Evolutionary conservation across 805 yeast genomes (phyloP), one percentile per base, ranked within the genome.

Genomic region (Lachancea fermentati): DNA sequence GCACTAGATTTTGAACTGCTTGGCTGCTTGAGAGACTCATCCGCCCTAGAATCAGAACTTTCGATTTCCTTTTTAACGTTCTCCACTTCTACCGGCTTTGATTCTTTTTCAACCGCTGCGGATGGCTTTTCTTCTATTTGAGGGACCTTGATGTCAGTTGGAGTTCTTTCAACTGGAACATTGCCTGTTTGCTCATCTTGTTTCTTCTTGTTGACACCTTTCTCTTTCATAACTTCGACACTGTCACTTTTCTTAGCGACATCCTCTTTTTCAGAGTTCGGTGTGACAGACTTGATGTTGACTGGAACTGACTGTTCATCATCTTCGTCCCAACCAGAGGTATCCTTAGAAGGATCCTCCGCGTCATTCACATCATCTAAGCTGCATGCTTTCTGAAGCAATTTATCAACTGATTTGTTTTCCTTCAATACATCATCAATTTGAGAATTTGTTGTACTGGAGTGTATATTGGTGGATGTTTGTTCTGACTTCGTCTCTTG

Each of bases 331-430:
- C 65, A 60, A 5, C 51, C 53, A 4, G 62, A 58, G 4, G 54
- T 46, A 13, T 48, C 55, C 33, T 57, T 54, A 0, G 66, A 54
- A 26, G 67, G 66, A 39, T 62, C 62, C 40, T 62, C 66, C 3
- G 63, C 62, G 28, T 53, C 47, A 36, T 62, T 62, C 6, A 48
- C 48, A 1, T 49, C 40, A 41, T 62, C 67, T 12, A 62, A 39
- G 28, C 44, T 42, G 2, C 58, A 44, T 1, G 67, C 56, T 29
- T 57, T 62, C 39, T 55, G 39, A 19, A 62, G 32, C 9, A 62
- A 44, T 15, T 52, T 50, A 30, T 55, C 48, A 7, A 62, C 60
- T n/a, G 60, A 53, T 19, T 37, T 37, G 36, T 58, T 63, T 6
- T 43, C 35, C 31, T 50, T 54, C 30, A 60, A 46, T 14, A 37